phyloP scores from a whole-genome alignment of 257 asterid species.

The Striga asiatica region DNA sequence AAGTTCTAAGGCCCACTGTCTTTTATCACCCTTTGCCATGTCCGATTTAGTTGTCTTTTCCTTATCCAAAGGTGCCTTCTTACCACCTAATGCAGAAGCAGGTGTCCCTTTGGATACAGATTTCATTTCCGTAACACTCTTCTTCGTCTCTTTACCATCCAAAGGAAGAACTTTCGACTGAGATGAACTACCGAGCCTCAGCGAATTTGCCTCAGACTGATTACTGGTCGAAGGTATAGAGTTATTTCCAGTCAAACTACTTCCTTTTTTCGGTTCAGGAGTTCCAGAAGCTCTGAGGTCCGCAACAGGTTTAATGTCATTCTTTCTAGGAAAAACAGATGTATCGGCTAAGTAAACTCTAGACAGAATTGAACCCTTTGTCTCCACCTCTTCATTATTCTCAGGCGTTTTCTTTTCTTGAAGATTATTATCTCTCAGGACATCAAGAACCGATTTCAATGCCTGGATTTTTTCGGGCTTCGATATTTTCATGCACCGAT shows the following conservation, averaged over 20 bases:
- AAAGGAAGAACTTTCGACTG: slow-evolving; percentile 18
- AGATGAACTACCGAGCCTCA: slow-evolving; percentile 14
- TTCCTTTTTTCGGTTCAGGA: slow-evolving; percentile 27
- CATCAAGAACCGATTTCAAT: slow-evolving; percentile 75
- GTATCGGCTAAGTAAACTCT: slow-evolving; percentile 88
- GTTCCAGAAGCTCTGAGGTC: slow-evolving; percentile 19
- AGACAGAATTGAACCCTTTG: slow-evolving; percentile 56
- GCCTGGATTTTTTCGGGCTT: slow-evolving; percentile 84
- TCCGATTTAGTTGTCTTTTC: slow-evolving; percentile 33
- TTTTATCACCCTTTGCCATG: slow-evolving; percentile 49
- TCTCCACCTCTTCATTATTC: slow-evolving; percentile 41
- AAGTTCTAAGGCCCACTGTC: slow-evolving; percentile 91
- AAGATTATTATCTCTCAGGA: slow-evolving; percentile 49
- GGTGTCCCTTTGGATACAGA: slow-evolving; percentile 30
- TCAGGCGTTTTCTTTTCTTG: slow-evolving; percentile 21
- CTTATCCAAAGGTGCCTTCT: slow-evolving; percentile 34
- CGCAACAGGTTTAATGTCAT: slow-evolving; percentile 60
- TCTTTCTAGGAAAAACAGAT: slow-evolving; percentile 80
- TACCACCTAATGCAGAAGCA: neutral
- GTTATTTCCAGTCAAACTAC: slow-evolving; percentile 23
- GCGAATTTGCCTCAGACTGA: slow-evolving; percentile 26
- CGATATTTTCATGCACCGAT: slow-evolving; percentile 60
- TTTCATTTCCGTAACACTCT: slow-evolving; percentile 27
- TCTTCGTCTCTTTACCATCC: slow-evolving; percentile 30
- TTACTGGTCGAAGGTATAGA: slow-evolving; percentile 19